These are phyloP conservation scores for Oryza glaberrima DNA, from an alignment of 176 grass and related monocot species.

Conservation along the genomic window DNA sequence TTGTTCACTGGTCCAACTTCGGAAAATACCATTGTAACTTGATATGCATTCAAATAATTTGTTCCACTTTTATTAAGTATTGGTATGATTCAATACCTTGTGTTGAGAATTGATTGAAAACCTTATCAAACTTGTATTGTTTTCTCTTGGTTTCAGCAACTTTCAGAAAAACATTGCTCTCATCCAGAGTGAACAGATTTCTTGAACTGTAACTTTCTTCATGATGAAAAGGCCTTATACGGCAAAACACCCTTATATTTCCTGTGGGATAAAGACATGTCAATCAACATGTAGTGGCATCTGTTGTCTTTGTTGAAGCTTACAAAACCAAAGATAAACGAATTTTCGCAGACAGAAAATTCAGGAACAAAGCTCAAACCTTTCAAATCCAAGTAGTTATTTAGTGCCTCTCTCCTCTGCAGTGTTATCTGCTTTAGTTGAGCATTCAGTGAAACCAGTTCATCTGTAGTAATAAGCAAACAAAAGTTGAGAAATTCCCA, in stretches of 20 bases:
- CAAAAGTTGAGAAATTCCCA: constrained; percentile 10
- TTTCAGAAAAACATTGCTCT: constrained; percentile 70
- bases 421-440: constrained; percentile 63
- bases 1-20: constrained; percentile 70
- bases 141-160: constrained; percentile 79
- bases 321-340: neutral
- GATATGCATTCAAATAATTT: constrained; percentile 36
- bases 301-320: constrained; percentile 18
- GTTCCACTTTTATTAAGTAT: neutral
- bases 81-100: constrained; percentile 71
- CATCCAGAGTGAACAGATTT: constrained; percentile 63
- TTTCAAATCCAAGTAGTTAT: constrained; percentile 96
- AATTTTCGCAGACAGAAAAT: neutral
- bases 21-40: constrained; percentile 57
- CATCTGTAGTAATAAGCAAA: constrained; percentile 61
- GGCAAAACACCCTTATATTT: constrained; percentile 93
- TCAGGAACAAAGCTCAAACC: constrained; percentile 56
- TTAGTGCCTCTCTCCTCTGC: constrained; percentile 72
- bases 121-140: constrained; percentile 97
- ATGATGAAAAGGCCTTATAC: constrained; percentile 71
- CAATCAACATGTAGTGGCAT: constrained; percentile 28
- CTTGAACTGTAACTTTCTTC: constrained; percentile 50
- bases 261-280: constrained; percentile 53
- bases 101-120: constrained; percentile 73
- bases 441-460: constrained; percentile 60